Conservation (phyloP, 2,329 filamentous ascomycete species). For the Aureobasidium sp. region DNA sequence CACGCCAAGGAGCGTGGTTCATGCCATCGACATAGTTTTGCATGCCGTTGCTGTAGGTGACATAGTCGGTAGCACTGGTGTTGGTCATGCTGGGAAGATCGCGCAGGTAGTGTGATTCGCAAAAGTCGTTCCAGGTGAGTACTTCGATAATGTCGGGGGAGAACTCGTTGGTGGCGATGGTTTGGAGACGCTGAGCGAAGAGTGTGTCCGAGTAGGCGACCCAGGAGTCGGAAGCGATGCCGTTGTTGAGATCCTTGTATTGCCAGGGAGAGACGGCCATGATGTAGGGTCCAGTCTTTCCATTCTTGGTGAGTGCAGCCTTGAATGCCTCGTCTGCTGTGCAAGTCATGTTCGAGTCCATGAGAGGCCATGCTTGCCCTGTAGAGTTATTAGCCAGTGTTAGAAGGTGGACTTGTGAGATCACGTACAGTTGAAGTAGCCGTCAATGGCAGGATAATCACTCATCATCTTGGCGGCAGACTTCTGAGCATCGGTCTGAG, state of each 20-base stretch:
- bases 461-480: constrained; percentile 22
- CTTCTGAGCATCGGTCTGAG: constrained; percentile 19
- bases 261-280: constrained; percentile 34
- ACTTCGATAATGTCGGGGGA: constrained; percentile 31
- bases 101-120: constrained; percentile 32
- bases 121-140: constrained; percentile 32
- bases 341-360: constrained; percentile 25
- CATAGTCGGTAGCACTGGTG: constrained; percentile 22
- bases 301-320: constrained; percentile 24
- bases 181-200: constrained; percentile 23
- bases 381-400: background rate
- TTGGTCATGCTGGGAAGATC: constrained; percentile 24
- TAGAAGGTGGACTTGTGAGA: background rate
- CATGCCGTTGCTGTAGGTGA: constrained; percentile 24
- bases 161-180: constrained; percentile 15
- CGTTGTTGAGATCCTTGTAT: constrained; percentile 31
- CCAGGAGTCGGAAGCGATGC: constrained; percentile 26
- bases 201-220: constrained; percentile 31
- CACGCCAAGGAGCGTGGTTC: constrained; percentile 30
- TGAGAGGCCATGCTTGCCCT: constrained; percentile 30
- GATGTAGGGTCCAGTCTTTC: constrained; percentile 29
- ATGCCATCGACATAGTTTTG: constrained; percentile 28
- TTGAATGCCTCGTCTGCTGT: constrained; percentile 28
- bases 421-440: constrained; percentile 28
- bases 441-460: constrained; percentile 28